A percentile compares a stretch with the other conserved stretches of the same genome.
Evolutionary conservation across 345 rosid species (phyloP).

Genomic region (Brassica nigra): DNA sequence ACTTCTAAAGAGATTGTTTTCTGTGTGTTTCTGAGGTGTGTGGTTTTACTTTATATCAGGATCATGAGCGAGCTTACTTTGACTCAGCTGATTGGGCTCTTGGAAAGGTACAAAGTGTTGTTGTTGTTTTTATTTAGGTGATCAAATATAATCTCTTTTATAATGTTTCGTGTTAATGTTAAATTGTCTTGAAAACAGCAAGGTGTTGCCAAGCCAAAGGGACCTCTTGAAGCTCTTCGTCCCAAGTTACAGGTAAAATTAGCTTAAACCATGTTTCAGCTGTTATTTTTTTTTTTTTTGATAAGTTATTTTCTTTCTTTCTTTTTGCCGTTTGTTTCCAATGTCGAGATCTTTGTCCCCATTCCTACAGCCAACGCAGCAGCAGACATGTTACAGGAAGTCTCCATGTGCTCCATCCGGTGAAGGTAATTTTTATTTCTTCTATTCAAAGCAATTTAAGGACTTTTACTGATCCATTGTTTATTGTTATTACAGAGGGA

Average conservation of each 20-base stretch:
- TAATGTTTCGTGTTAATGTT: conserved; percentile 8
- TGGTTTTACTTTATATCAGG: conserved; percentile 47
- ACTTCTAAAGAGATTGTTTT: neutral
- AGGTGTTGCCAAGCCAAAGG: conserved; percentile 96
- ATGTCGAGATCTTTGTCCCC: neutral
- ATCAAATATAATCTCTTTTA: conserved; percentile 5
- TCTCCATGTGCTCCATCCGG: conserved; percentile 89
- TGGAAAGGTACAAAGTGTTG: conserved; percentile 72
- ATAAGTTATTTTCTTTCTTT: too few species aligned
- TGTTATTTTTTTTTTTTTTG: neutral
- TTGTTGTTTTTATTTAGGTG: neutral
- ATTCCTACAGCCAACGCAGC: conserved; percentile 79
- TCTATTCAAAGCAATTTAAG: neutral
- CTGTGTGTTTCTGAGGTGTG: neutral
- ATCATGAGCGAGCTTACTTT: conserved; percentile 95
- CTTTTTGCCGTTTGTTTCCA: neutral
- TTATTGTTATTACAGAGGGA: conserved; percentile 51
- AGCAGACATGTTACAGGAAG: conserved; percentile 90
- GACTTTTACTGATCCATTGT: neutral
- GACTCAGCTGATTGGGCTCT: conserved; percentile 99
- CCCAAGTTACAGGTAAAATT: conserved; percentile 88
- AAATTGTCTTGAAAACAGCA: conserved; percentile 55
- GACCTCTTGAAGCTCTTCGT: conserved; percentile 98
- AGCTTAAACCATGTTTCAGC: conserved; percentile 6
- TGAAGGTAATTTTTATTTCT: conserved; percentile 56